phyloP scores from a whole-genome alignment of 345 rosid genomes.

The thale cress (Arabidopsis thaliana) region DNA sequence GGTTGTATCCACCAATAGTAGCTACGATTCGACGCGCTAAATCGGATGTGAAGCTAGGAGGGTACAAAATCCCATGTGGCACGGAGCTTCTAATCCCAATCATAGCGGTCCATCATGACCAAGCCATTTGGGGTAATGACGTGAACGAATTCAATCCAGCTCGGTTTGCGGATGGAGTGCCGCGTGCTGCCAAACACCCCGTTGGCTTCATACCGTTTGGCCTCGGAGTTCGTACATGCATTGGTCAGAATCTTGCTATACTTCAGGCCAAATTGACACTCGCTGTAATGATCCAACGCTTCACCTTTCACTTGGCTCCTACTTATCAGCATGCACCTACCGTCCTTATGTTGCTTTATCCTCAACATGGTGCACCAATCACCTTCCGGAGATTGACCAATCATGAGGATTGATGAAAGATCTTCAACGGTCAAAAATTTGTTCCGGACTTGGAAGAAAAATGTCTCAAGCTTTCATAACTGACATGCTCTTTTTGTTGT shows the following conservation, averaged over 20 bases:
- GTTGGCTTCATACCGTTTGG: constrained; percentile 81
- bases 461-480: constrained; percentile 34
- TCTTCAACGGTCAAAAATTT: constrained; percentile 30
- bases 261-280: constrained; percentile 76
- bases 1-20: constrained; percentile 76
- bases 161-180: constrained; percentile 71
- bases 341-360: constrained; percentile 68
- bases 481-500: constrained; percentile 37
- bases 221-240: constrained; percentile 72
- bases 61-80: constrained; percentile 75
- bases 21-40: constrained; percentile 72
- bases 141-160: constrained; percentile 80
- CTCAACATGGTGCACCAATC: constrained; percentile 81
- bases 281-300: constrained; percentile 67
- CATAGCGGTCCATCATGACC: constrained; percentile 77
- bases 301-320: constrained; percentile 66
- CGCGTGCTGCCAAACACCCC: constrained; percentile 75
- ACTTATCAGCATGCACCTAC: constrained; percentile 82
- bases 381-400: constrained; percentile 51
- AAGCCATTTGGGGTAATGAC: constrained; percentile 75
- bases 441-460: constrained; percentile 13
- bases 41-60: constrained; percentile 71
- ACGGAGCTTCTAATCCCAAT: constrained; percentile 71
- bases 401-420: constrained; percentile 20
- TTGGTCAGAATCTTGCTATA: constrained; percentile 83